Conservation (phyloP, 2,329 filamentous ascomycete genomes). For the Erysiphe pulchra region DNA sequence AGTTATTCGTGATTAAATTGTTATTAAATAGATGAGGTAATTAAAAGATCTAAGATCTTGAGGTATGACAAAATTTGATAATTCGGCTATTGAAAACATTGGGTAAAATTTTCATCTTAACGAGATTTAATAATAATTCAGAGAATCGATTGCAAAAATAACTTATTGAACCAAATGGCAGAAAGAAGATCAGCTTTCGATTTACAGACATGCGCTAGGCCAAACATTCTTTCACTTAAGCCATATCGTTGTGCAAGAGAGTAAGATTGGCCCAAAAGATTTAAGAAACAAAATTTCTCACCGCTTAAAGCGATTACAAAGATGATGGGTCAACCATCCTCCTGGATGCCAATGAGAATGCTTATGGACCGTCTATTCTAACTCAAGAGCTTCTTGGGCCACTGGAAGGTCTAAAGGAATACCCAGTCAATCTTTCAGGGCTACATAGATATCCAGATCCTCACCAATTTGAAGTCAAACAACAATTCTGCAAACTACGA, state of each 20-base stretch:
- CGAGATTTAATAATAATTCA: too few relatives aligned
- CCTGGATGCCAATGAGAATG: slow-evolving; percentile 94
- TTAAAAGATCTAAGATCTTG: too few relatives aligned
- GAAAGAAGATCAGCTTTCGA: slow-evolving; percentile 31
- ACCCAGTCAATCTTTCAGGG: slow-evolving; percentile 49
- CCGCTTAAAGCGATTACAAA: slow-evolving; percentile 63
- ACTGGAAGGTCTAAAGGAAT: slow-evolving; percentile 18
- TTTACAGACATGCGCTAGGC: slow-evolving; percentile 45
- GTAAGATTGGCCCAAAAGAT: slow-evolving; percentile 23
- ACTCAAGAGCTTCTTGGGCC: slow-evolving; percentile 19
- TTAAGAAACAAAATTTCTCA: slow-evolving; percentile 10
- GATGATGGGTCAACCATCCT: slow-evolving; percentile 90
- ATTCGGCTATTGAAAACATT: too few relatives aligned
- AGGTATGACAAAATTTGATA: too few relatives aligned
- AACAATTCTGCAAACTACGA: slow-evolving; percentile 62
- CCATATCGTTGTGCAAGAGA: slow-evolving; percentile 65
- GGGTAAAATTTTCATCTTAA: too few relatives aligned
- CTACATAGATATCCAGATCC: slow-evolving; percentile 92
- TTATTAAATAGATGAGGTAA: too few relatives aligned
- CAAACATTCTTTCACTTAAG: slow-evolving; percentile 51
- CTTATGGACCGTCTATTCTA: slow-evolving; percentile 56
- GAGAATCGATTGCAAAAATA: too few relatives aligned
- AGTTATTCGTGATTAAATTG: too few relatives aligned
- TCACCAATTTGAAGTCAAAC: slow-evolving; percentile 71
- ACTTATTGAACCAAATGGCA: too few relatives aligned